These are phyloP conservation scores for Coleophoma cylindrospora DNA, from an alignment of 2,329 filamentous ascomycete species.

Conservation along the genomic window DNA sequence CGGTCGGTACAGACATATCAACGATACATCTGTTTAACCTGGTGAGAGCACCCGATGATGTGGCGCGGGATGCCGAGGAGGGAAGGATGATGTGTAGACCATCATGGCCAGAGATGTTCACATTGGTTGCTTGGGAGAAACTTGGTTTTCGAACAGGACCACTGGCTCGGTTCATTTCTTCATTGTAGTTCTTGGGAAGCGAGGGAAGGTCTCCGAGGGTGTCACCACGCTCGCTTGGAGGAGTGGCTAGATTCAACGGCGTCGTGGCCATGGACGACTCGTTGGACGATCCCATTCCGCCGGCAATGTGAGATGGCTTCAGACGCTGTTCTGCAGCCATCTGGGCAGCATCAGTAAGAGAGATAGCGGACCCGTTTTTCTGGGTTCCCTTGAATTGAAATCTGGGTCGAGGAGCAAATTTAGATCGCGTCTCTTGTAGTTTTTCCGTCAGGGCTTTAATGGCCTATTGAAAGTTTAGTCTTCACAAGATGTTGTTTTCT, in stretches of 20 bases:
- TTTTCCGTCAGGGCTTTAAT: slow-evolving; percentile 79
- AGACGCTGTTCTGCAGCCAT: slow-evolving; percentile 42
- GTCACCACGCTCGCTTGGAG: slow-evolving; percentile 26
- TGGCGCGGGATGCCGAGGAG: slow-evolving; percentile 62
- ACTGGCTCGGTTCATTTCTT: slow-evolving; percentile 39
- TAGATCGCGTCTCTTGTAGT: slow-evolving; percentile 63
- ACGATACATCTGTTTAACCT: slow-evolving; percentile 68
- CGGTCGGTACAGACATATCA: slow-evolving; percentile 70
- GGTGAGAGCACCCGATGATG: slow-evolving; percentile 68
- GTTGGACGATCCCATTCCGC: slow-evolving; percentile 26
- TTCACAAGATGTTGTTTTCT: not conserved
- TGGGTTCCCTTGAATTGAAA: slow-evolving; percentile 71
- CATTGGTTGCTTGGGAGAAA: slow-evolving; percentile 55
- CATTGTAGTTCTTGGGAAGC: slow-evolving; percentile 49
- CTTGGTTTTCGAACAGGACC: slow-evolving; percentile 51
- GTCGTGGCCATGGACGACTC: slow-evolving; percentile 36
- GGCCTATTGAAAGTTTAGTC: slow-evolving; percentile 40
- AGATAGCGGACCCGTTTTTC: slow-evolving; percentile 49
- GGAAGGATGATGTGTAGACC: slow-evolving; percentile 75
- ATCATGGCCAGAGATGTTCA: slow-evolving; percentile 63
- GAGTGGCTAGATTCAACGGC: slow-evolving; percentile 17
- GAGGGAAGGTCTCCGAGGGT: slow-evolving; percentile 32
- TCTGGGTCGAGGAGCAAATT: slow-evolving; percentile 68
- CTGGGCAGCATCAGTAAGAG: slow-evolving; percentile 49
- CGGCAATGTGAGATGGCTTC: slow-evolving; percentile 27